Evolutionary conservation across 139 green algal species (phyloP), one percentile per base, ranked within the genome.

Genomic region (Picochlorum sp.): DNA sequence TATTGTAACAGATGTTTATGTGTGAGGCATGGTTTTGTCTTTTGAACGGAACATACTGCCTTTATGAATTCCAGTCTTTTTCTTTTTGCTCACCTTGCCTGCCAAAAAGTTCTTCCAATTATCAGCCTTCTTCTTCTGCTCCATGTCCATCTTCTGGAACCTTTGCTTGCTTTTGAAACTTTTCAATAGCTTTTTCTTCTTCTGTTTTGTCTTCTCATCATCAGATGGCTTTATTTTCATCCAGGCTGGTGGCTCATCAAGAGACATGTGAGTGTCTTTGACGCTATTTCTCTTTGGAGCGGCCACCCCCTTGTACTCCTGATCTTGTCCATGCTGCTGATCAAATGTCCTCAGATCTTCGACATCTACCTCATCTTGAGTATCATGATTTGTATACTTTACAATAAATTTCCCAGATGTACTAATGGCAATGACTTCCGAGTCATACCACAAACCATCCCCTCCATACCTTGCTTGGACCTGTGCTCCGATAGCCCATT

Each of bases 141-240:
- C 61, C 14, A 83, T 21, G 66, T 95, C 87, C 77, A 91, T 82
- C 44, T 87, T 70, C 45, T 84, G 73, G 50, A 94, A 95, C 4
- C 86, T 75, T 44, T 80, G 79, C 68, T 94, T 91, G 57, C 66
- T 84, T 70, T 95, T 95, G 74, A 77, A 86, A 62, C 73, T 87
- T 71, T 95, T 95, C 20, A 89, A 59, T 57, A 95, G 74, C 76
- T 92, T 92, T 63, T 81, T 88, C 65, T 95, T 95, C 31, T 81
- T 83, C 8, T 51, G 56, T 14, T 71, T 73, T 2, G 81, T 89
- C 70, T 92, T 94, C 41, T 91, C 85, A 51, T 92, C 81, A 52
- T 95, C 87, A 18, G 65, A 73, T 11, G 79, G 70, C 60, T 88
- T 87, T 45, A 95, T 86, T 57, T 83, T 75, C 60, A 92, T 74